Base-by-base conservation (phyloP, 2,329 filamentous ascomycete species). In the Exophiala aquamarina region DNA sequence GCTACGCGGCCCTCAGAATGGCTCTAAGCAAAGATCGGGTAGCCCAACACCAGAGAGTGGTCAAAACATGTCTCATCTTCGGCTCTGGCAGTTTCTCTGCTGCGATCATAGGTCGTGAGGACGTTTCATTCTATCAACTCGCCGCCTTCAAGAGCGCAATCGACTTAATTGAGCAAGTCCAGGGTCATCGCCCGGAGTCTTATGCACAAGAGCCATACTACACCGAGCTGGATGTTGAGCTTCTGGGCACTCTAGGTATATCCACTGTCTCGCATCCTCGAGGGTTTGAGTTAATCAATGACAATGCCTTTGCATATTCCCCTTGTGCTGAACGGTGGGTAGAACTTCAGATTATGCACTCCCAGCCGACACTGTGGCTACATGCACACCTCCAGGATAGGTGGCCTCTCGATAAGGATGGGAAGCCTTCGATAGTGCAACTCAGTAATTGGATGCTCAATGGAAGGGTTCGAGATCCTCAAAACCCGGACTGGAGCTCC, bases 161-260 rank as follows among this genome's bases (percentile, higher is more conserved):
- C 4, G 31, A 44, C 26, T 23, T 43, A 11, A 50, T 57, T 13
- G 26, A 20, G n/a, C 28, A 31, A 23, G 10, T 42, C 11, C 52
- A 55, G 26, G 40, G 21, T 2, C 21, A 34, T 21, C n/a, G 14
- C 9, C 31, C 39, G 23, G 18, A 3, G 28, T 62, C 66, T 0
- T 84, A 83, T 54, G 73, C 84, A 20, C 60, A 70, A 48, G 67
- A 71, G 17, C 73, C 84, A 0, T 78, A 80, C n/a, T 78, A 74
- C 59, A 74, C 70, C 49, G 31, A 49, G 1, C 59, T 70, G 14
- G 72, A 75, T 38, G 57, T 47, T 9, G 44, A 59, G 5, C 65
- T 74, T 10, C 63, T 75, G 3, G 33, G 56, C 4, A 59, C 59
- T 7, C 57, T 69, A 4, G 56, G 58, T 6, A 65, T 73, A 38